Base-by-base conservation (phyloP, 2,329 filamentous ascomycete genomes). In the Aspergillus niger region DNA sequence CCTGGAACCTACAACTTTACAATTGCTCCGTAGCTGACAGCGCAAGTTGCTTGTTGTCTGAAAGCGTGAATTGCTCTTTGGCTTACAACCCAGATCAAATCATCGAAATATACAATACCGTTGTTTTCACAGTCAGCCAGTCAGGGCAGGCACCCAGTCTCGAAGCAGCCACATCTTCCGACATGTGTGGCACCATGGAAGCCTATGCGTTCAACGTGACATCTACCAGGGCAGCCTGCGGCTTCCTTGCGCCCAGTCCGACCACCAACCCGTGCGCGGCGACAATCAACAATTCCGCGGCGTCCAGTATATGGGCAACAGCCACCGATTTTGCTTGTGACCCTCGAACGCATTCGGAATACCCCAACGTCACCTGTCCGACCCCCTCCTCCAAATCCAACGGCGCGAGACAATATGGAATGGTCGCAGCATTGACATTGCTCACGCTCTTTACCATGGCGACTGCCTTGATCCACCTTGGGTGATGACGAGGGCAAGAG, bases 221-320 rank as follows among this genome's bases (percentile, higher is more conserved):
- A 30, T 0, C 22, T n/a, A 6, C 1, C 3, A 36, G 22, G 24
- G 22, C 20, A 2, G 36, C 1, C 3, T 54, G 51, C 15, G 51
- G 36, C 36, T 8, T 26, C 13, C 20, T 61, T 41, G 51, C 38
- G 26, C 54, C 61, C 4, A 22, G 17, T 15, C 51, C 59, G n/a
- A 61, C 59, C 10, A 48, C 57, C 38, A 49, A 48, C 36, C 59
- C 62, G 13, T 64, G 55, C 55, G 53, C 59, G n/a, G 55, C 30
- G 13, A 58, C 50, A 8, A 32, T 57, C 7, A 44, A 56, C 11
- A 7, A 51, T 26, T 24, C 57, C 6, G 53, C 53, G 24, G 59
- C 56, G 8, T 55, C 52, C 6, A 57, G 43, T 22, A 55, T 62
- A 8, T 39, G 30, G 13, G 53, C 59, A 5, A 39, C 20, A 8